A percentile compares a stretch with the other conserved stretches of the same genome.
These are phyloP conservation scores for Saturnispora hagleri DNA, from an alignment of 805 yeast species.

Conservation along the genomic window DNA sequence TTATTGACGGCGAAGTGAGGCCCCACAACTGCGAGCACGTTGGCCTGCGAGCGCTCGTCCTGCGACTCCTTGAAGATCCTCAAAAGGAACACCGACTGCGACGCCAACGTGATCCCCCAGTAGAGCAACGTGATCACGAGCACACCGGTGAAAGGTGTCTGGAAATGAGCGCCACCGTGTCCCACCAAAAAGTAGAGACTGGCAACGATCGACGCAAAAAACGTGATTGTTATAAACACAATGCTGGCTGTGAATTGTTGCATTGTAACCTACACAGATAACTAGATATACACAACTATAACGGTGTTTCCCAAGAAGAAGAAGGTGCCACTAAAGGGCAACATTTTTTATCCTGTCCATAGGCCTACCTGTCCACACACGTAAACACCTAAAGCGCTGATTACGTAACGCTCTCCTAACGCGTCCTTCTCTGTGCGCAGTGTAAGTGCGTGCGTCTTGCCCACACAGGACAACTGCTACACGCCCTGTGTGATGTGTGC, in stretches of 20 bases:
- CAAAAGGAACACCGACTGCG: constrained; percentile 43
- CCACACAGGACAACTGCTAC: too few relatives aligned
- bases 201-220: constrained; percentile 47
- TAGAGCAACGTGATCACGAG: constrained; percentile 39
- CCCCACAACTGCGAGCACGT: constrained; percentile 36
- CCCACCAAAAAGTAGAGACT: constrained; percentile 42
- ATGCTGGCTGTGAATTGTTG: constrained; percentile 18
- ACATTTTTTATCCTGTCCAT: background rate
- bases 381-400: background rate
- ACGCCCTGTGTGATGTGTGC: too few relatives aligned
- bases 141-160: constrained; percentile 66
- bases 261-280: constrained; percentile 10
- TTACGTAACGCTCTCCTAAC: background rate
- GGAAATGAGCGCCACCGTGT: constrained; percentile 34
- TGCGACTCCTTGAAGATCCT: constrained; percentile 30
- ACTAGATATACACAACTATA: background rate
- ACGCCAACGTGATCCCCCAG: constrained; percentile 47
- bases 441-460: too few relatives aligned
- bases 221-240: constrained; percentile 42
- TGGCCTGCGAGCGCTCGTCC: constrained; percentile 21
- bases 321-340: background rate
- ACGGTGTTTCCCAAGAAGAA: background rate
- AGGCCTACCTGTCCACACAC: background rate
- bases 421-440: background rate
- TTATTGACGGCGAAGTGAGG: constrained; percentile 60